These are phyloP conservation scores for Suhomyces chickasaworum DNA, from an alignment of 1,139 yeast species.

Conservation along the genomic window DNA sequence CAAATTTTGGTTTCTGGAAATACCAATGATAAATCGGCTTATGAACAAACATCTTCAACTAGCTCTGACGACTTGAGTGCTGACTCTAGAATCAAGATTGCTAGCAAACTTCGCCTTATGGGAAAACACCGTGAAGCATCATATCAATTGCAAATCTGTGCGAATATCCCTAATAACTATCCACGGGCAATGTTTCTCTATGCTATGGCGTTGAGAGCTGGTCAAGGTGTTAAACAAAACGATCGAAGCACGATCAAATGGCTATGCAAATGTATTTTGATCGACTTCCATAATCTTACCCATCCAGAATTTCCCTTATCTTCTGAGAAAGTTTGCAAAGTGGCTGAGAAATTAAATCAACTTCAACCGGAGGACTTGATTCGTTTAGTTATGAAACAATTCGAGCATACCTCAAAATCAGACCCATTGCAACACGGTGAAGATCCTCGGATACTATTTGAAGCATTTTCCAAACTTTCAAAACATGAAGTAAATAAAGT, in stretches of 20 bases:
- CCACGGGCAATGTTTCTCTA: slow-evolving; percentile 67
- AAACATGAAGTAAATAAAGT: slow-evolving; percentile 32
- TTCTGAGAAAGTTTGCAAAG: slow-evolving; percentile 12
- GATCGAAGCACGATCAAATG: slow-evolving; percentile 59
- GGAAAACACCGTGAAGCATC: slow-evolving; percentile 72
- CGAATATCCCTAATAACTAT: slow-evolving; percentile 58
- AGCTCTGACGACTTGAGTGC: slow-evolving; percentile 27
- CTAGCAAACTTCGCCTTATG: slow-evolving; percentile 54
- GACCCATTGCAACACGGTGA: slow-evolving; percentile 23
- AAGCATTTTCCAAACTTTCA: slow-evolving; percentile 30
- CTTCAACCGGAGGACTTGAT: slow-evolving; percentile 37
- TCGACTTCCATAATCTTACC: slow-evolving; percentile 13
- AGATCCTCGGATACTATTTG: slow-evolving; percentile 34
- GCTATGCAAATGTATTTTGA: slow-evolving; percentile 50
- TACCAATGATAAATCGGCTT: background rate
- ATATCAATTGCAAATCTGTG: slow-evolving; percentile 65
- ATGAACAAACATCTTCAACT: background rate
- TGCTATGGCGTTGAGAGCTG: slow-evolving; percentile 68
- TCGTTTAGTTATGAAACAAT: slow-evolving; percentile 27
- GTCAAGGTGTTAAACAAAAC: slow-evolving; percentile 70
- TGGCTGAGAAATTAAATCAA: slow-evolving; percentile 29
- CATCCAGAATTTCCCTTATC: slow-evolving; percentile 10
- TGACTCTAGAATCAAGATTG: slow-evolving; percentile 52
- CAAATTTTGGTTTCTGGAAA: slow-evolving; percentile 2
- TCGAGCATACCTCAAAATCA: slow-evolving; percentile 22